phyloP scores from a whole-genome alignment of 257 asterid genomes.

The Mentha longifolia region DNA sequence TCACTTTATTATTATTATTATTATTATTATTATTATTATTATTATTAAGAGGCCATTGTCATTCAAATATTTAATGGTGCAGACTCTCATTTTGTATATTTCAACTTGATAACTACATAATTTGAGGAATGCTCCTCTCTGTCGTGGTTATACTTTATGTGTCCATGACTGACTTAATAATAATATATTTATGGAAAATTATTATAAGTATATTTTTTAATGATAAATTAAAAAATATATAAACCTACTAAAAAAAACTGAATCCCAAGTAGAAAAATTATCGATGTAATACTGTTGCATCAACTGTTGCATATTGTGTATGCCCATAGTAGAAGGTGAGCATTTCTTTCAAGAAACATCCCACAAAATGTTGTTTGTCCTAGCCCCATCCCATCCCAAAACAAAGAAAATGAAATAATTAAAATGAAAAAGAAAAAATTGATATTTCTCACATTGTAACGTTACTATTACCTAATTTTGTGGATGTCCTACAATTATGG shows the following conservation, averaged over 20 bases:
- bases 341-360: not conserved
- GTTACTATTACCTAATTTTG: conserved; percentile 19
- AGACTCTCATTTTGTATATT: not conserved
- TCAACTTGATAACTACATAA: not conserved
- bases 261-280: no score
- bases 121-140: no score
- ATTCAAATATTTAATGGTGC: not conserved
- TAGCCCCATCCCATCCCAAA: not conserved
- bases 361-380: not conserved
- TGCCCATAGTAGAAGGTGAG: not conserved
- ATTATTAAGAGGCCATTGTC: not conserved
- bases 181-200: no score
- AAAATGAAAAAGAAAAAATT: not conserved
- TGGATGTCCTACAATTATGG: conserved; percentile 45
- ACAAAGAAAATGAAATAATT: not conserved
- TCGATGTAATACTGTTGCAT: no score
- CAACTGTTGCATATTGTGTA: no score
- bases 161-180: no score
- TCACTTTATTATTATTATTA: no score
- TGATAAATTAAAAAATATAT: no score
- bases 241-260: no score
- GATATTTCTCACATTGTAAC: conserved; percentile 2
- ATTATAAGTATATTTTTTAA: no score
- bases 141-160: no score
- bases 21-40: no score